Conservation (phyloP, 108 stramenopile species). For the Cyclostephanos tholiformis region DNA sequence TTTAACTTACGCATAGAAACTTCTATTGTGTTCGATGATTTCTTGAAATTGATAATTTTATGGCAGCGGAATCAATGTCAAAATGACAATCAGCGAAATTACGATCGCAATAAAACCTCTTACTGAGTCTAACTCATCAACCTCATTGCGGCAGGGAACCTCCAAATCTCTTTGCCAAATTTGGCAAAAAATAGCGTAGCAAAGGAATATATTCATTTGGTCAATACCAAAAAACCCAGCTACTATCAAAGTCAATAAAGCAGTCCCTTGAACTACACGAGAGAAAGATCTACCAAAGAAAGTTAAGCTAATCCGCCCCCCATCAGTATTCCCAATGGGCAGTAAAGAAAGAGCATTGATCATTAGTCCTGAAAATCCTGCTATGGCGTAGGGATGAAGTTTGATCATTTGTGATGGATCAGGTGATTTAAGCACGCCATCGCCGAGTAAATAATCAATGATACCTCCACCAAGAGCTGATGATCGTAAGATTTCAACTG, state of each 20-base stretch:
- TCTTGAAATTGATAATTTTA: constrained; percentile 1
- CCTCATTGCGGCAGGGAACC: constrained; percentile 65
- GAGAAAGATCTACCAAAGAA: constrained; percentile 76
- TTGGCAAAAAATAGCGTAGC: constrained; percentile 56
- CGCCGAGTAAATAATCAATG: constrained; percentile 56
- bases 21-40: background rate
- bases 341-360: constrained; percentile 60
- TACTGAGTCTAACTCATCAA: constrained; percentile 60
- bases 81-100: constrained; percentile 46
- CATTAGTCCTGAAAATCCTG: constrained; percentile 58
- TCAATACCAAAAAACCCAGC: constrained; percentile 72
- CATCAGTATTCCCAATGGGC: constrained; percentile 79
- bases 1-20: background rate
- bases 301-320: constrained; percentile 65
- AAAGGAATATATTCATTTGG: constrained; percentile 51
- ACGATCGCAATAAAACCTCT: constrained; percentile 61
- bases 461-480: constrained; percentile 61
- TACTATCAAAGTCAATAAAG: constrained; percentile 48
- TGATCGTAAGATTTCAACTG: constrained; percentile 50
- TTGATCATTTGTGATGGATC: constrained; percentile 47
- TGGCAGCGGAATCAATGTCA: constrained; percentile 52
- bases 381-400: constrained; percentile 64
- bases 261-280: constrained; percentile 55
- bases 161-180: constrained; percentile 76
- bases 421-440: constrained; percentile 44